Evolutionary conservation across 2,329 filamentous ascomycete species (phyloP).

Genomic region (Xylariaceae sp.): DNA sequence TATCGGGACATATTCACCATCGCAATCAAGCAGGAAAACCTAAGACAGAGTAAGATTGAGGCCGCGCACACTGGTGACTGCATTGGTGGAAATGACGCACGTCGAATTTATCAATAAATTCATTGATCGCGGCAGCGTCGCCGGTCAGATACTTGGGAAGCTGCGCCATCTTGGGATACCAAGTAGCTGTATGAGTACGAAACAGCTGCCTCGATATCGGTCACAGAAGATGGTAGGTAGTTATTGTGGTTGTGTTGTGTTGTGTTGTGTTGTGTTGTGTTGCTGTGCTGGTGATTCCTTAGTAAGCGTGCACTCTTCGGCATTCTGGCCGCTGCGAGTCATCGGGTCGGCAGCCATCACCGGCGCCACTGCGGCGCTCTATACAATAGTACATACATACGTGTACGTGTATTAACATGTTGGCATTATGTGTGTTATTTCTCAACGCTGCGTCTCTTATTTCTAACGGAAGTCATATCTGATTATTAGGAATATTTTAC

Average conservation of each 20-base stretch:
- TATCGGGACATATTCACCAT: conserved; percentile 66
- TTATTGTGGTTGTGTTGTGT: too few relatives aligned
- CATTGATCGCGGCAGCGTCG: conserved; percentile 73
- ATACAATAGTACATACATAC: too few relatives aligned
- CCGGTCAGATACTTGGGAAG: conserved; percentile 74
- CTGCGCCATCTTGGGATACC: conserved; percentile 36
- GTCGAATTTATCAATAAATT: conserved; percentile 90
- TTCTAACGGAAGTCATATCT: too few relatives aligned
- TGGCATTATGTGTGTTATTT: too few relatives aligned
- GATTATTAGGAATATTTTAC: too few relatives aligned
- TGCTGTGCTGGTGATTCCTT: not conserved
- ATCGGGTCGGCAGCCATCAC: not conserved
- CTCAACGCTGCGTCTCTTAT: too few relatives aligned
- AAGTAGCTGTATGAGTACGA: not conserved
- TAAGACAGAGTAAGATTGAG: conserved; percentile 41
- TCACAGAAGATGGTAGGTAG: not conserved
- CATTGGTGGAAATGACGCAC: conserved; percentile 58
- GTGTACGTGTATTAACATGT: too few relatives aligned
- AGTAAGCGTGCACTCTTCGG: not conserved
- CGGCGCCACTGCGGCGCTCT: not conserved
- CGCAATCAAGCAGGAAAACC: conserved; percentile 95
- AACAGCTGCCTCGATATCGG: not conserved
- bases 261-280: not conserved
- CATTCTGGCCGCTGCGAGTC: not conserved
- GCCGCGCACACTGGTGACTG: conserved; percentile 13